Evolutionary conservation across 495 filamentous ascomycete species (phyloP).

Genomic region (Penicillium paradoxum): DNA sequence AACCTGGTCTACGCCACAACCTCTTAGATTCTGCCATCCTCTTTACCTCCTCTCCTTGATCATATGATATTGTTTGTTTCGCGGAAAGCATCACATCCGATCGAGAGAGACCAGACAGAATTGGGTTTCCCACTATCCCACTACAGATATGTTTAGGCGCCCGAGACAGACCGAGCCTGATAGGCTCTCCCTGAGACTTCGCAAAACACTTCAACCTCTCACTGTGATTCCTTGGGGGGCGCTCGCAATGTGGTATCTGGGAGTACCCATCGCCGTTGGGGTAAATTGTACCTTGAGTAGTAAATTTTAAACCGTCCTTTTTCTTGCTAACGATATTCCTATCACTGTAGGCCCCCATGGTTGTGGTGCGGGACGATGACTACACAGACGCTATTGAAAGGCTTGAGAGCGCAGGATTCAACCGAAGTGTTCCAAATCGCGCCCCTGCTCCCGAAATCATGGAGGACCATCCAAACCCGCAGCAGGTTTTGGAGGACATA

Average conservation of each 20-base stretch:
- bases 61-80: not conserved
- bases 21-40: not conserved
- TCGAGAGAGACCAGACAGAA: not conserved
- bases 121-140: not conserved
- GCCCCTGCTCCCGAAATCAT: slow-evolving; percentile 15
- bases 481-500: slow-evolving; percentile 15
- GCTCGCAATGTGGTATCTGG: slow-evolving; percentile 19
- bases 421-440: slow-evolving; percentile 15
- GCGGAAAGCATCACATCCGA: not conserved
- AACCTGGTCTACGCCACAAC: not conserved
- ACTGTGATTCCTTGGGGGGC: slow-evolving; percentile 16
- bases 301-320: not conserved
- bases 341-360: slow-evolving; percentile 11
- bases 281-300: slow-evolving; percentile 9
- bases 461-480: slow-evolving; percentile 14
- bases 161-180: slow-evolving; percentile 17
- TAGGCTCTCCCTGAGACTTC: slow-evolving; percentile 9
- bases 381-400: slow-evolving; percentile 14
- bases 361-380: slow-evolving; percentile 24
- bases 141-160: not conserved
- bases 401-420: slow-evolving; percentile 18
- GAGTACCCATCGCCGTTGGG: slow-evolving; percentile 16
- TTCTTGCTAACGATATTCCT: slow-evolving; percentile 9
- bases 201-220: slow-evolving; percentile 11
- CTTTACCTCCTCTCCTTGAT: not conserved